Evolutionary conservation across 768 basidiomycete genomes (phyloP), one percentile per base, ranked within the genome.

Genomic region (Dentipellis sp.): DNA sequence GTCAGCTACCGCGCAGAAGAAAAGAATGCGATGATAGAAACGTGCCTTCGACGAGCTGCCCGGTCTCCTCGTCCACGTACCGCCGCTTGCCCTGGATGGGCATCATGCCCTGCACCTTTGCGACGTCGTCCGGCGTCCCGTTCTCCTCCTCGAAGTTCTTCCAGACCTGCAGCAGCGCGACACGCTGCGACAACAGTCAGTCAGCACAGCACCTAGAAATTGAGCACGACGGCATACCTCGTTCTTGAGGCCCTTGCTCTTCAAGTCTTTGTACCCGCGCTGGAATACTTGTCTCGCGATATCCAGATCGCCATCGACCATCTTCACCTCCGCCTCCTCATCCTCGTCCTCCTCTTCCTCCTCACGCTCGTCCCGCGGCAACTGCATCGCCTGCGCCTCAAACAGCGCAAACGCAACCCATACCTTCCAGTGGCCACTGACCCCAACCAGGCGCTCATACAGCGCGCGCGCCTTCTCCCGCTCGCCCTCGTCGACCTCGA

Each of bases 381-480:
- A 63, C 4, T 83, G 83, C 46, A 89, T 86, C 6, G 82, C 74
- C 63, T 87, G 86, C 5, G 83, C 87, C 70, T 98, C 95, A 63
- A 97, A 97, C 62, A 88, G 78, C 0, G 95, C 95, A 69, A 87
- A 98, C 53, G 93, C 85, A 55, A 97, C 91, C 93, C 94, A 98
- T 17, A 95, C 93, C 72, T 97, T 97, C 72, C 93, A 88, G 67
- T 98, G 94, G 3, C 91, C 91, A 60, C 92, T 95, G 50, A 88
- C 75, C 35, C 80, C 72, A 50, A 97, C 77, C 17, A 97, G 78
- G 17, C 94, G 82, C 72, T 97, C 94, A 67, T 97, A 97, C 40
- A 98, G 67, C 6, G 78, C 76, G n/a, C 95, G 77, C 1, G 90
- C 87, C 14, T 81, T 78, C 56, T 89, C 89, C 40, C 92, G 82